These are phyloP conservation scores for Plasmodium sp. DNA, from an alignment of 169 alveolate genomes.

Conservation along the genomic window DNA sequence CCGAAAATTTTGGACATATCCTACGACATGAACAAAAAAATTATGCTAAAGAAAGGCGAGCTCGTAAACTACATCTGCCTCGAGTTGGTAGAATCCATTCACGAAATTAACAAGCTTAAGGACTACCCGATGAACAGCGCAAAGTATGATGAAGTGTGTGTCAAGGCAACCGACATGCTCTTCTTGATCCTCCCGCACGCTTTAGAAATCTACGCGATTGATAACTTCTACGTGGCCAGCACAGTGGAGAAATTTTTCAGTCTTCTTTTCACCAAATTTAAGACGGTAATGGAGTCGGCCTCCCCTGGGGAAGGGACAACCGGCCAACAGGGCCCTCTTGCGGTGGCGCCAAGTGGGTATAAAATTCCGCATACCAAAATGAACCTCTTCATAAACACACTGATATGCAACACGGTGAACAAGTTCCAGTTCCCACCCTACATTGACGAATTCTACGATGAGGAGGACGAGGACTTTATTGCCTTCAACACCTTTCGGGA, in stretches of 20 bases:
- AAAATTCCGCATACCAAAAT: slow-evolving; percentile 35
- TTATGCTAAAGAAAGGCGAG: slow-evolving; percentile 61
- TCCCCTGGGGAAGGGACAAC: neutral
- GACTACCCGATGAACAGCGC: slow-evolving; percentile 24
- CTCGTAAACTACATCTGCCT: slow-evolving; percentile 40
- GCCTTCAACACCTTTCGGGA: slow-evolving; percentile 41
- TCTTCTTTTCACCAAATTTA: slow-evolving; percentile 62
- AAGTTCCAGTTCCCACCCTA: slow-evolving; percentile 45
- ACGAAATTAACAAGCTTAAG: slow-evolving; percentile 37
- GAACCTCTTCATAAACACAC: slow-evolving; percentile 24
- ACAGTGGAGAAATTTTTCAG: slow-evolving; percentile 60
- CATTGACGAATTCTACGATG: slow-evolving; percentile 62
- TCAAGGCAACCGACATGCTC: slow-evolving; percentile 15
- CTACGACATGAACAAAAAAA: slow-evolving; percentile 36
- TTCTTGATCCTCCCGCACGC: slow-evolving; percentile 58
- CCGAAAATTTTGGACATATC: slow-evolving; percentile 29
- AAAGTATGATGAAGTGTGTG: slow-evolving; percentile 48
- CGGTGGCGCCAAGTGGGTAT: neutral
- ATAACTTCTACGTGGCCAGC: slow-evolving; percentile 42
- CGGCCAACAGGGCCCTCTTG: neutral
- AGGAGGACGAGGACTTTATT: slow-evolving; percentile 61
- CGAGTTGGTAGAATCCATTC: slow-evolving; percentile 49
- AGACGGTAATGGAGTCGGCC: slow-evolving; percentile 5
- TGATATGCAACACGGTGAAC: slow-evolving; percentile 48
- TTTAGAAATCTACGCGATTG: slow-evolving; percentile 23